A percentile compares a stretch with the other conserved stretches of the same genome.
Evolutionary conservation across 2,329 filamentous ascomycete species (phyloP).

Genomic region (Fusarium udum): DNA sequence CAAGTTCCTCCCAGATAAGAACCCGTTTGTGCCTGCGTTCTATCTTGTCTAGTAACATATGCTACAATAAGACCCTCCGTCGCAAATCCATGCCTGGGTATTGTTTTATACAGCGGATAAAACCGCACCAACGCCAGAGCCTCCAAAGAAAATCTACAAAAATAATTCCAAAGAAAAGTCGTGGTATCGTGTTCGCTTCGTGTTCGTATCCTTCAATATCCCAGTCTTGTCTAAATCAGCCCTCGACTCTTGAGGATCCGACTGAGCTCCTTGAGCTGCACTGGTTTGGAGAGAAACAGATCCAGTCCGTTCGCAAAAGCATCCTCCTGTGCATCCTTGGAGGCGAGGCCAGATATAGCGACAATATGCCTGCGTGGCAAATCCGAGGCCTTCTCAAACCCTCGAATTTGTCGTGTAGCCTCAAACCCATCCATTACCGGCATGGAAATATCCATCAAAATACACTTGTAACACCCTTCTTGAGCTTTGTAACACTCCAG

Average conservation of each 20-base stretch:
- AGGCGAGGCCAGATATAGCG: constrained; percentile 63
- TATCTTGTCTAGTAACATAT: constrained; percentile 26
- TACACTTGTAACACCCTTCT: constrained; percentile 41
- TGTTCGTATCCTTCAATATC: not conserved
- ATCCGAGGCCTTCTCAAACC: constrained; percentile 57
- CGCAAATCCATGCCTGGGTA: not conserved
- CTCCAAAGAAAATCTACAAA: not conserved
- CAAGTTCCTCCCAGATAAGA: not conserved
- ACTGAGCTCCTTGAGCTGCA: constrained; percentile 54
- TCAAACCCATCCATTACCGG: constrained; percentile 65
- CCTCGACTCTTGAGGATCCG: constrained; percentile 18
- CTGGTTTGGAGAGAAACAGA: constrained; percentile 65
- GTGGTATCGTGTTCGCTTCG: constrained; percentile 17
- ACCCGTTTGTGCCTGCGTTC: constrained; percentile 8
- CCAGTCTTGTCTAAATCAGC: constrained; percentile 5
- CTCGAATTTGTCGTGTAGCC: constrained; percentile 60
- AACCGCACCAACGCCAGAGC: constrained; percentile 1
- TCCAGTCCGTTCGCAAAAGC: constrained; percentile 65
- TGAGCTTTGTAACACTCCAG: constrained; percentile 43
- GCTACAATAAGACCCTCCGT: not conserved
- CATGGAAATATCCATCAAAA: constrained; percentile 65
- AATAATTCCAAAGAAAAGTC: not conserved
- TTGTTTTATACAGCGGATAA: constrained; percentile 2
- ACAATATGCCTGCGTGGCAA: constrained; percentile 56
- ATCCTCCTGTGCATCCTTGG: constrained; percentile 60